Conservation (phyloP, 495 filamentous ascomycete genomes). For the Aeminium ludgeri region DNA sequence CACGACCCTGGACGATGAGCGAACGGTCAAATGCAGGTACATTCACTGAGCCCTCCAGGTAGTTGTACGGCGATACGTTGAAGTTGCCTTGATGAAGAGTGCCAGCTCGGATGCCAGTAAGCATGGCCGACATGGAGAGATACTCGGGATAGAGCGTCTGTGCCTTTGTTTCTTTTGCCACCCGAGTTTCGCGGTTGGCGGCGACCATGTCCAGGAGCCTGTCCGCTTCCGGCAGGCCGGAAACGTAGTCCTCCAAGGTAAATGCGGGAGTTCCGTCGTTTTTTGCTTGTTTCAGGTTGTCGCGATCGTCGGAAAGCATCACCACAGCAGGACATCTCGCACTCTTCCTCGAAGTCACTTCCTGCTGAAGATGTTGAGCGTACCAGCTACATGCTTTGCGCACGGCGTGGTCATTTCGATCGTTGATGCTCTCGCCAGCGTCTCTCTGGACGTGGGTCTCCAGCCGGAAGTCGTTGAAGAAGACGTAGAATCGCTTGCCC, state of each 20-base stretch:
- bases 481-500: slow-evolving; percentile 93
- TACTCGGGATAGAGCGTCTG: slow-evolving; percentile 65
- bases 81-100: slow-evolving; percentile 85
- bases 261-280: slow-evolving; percentile 43
- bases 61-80: slow-evolving; percentile 95
- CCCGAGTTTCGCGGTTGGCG: slow-evolving; percentile 48
- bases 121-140: slow-evolving; percentile 78
- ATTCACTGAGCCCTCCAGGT: slow-evolving; percentile 78
- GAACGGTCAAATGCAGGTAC: slow-evolving; percentile 79
- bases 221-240: slow-evolving; percentile 65
- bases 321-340: slow-evolving; percentile 59
- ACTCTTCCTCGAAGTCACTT: slow-evolving; percentile 35
- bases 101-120: slow-evolving; percentile 74
- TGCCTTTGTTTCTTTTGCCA: slow-evolving; percentile 43
- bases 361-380: slow-evolving; percentile 51
- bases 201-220: slow-evolving; percentile 89
- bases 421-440: slow-evolving; percentile 77
- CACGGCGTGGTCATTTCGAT: slow-evolving; percentile 87
- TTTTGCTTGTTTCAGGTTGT: slow-evolving; percentile 70
- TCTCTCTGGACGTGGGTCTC: slow-evolving; percentile 72
- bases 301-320: slow-evolving; percentile 84
- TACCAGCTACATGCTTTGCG: slow-evolving; percentile 83
- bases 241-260: slow-evolving; percentile 56
- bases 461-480: slow-evolving; percentile 93
- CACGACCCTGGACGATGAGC: slow-evolving; percentile 75